Percentiles rank a stretch among this genome's conserved stretches.
Conservation (phyloP, 495 filamentous ascomycete genomes). For the Elaphomyces granulatus region DNA sequence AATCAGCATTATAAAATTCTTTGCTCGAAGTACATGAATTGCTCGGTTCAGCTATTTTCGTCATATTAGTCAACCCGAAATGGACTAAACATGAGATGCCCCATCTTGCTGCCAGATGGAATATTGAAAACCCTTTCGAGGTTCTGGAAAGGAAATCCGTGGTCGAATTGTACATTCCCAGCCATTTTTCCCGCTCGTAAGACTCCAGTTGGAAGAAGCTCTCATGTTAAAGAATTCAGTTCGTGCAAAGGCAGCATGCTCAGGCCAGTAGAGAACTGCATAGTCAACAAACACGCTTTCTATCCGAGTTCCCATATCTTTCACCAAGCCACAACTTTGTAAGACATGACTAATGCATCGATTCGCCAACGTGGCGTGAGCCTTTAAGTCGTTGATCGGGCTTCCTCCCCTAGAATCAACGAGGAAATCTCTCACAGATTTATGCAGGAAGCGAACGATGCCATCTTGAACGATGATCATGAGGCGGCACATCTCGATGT, state of each 20-base stretch:
- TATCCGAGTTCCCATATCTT: background rate
- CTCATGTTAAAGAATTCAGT: constrained; percentile 1
- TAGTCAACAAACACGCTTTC: constrained; percentile 1
- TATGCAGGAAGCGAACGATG: constrained; percentile 11
- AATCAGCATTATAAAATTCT: no score
- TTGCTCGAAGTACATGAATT: no score
- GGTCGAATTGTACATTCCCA: constrained; percentile 1
- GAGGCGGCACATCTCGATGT: constrained; percentile 10
- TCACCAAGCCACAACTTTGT: background rate
- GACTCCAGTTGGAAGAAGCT: background rate
- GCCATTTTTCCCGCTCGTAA: constrained; percentile 1
- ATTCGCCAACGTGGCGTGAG: constrained; percentile 4
- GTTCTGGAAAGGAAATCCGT: no score
- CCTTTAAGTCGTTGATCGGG: background rate
- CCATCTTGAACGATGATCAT: constrained; percentile 9
- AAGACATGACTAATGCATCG: constrained; percentile 3
- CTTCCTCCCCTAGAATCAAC: background rate
- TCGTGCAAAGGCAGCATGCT: constrained; percentile 1
- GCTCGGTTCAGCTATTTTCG: no score
- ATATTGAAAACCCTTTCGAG: constrained; percentile 1
- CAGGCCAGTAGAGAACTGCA: constrained; percentile 3
- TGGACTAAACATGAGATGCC: constrained; percentile 2
- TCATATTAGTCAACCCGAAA: background rate
- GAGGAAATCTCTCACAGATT: constrained; percentile 15
- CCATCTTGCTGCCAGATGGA: constrained; percentile 7